Evolutionary conservation across 495 filamentous ascomycete species (phyloP).

Genomic region (Penicillium coffeae): DNA sequence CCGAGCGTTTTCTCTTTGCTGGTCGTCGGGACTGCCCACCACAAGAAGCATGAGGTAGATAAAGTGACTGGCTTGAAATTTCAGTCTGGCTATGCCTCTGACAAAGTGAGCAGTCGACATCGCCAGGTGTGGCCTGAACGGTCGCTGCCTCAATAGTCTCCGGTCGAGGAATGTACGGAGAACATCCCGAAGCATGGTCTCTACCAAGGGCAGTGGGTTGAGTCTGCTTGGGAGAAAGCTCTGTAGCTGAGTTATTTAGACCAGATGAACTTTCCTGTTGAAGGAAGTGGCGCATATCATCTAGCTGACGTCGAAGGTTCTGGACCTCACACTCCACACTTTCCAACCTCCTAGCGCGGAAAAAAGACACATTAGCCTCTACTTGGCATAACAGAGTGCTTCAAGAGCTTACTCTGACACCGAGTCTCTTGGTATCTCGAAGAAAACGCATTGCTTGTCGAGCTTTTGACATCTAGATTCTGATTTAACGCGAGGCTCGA

Average conservation of each 20-base stretch:
- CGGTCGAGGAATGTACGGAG: constrained; percentile 5
- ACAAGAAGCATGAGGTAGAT: constrained; percentile 2
- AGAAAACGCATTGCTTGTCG: constrained; percentile 36
- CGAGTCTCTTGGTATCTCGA: constrained; percentile 35
- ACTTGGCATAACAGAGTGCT: neutral
- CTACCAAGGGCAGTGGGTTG: constrained; percentile 4
- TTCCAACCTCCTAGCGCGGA: constrained; percentile 23
- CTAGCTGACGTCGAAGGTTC: constrained; percentile 25
- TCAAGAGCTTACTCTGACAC: constrained; percentile 22
- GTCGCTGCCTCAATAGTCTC: too few relatives aligned
- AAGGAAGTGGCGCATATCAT: constrained; percentile 26
- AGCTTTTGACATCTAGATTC: constrained; percentile 28
- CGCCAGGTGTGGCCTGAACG: too few relatives aligned
- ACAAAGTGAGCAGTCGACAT: too few relatives aligned
- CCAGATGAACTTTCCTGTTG: constrained; percentile 1
- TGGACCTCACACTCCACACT: constrained; percentile 32
- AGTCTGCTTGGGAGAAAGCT: constrained; percentile 2
- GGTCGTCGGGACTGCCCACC: constrained; percentile 5
- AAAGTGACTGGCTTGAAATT: constrained; percentile 3
- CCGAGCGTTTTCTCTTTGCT: constrained; percentile 27
- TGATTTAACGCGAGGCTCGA: too few relatives aligned
- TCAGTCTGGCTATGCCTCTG: constrained; percentile 14
- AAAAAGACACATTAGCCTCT: neutral
- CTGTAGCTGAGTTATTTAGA: too few relatives aligned
- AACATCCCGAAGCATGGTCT: constrained; percentile 6